Percentiles rank a stretch among this genome's conserved stretches.
Evolutionary conservation across 2,329 filamentous ascomycete species (phyloP).

Genomic region (Aspergillus luchuensis): DNA sequence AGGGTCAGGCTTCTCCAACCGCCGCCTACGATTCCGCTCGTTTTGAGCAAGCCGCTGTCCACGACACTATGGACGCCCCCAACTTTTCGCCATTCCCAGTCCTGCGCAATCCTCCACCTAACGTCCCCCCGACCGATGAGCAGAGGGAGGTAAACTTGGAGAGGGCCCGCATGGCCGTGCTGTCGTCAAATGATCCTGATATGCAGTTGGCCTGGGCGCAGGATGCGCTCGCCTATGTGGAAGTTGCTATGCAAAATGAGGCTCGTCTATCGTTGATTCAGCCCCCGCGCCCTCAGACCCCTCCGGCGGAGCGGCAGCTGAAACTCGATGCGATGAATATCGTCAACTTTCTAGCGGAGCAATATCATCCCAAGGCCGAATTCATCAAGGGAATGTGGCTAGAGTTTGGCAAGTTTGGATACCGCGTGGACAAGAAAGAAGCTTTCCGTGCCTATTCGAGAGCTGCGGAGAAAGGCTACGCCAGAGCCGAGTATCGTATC

Average conservation of each 20-base stretch:
- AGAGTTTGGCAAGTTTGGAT: conserved; percentile 95
- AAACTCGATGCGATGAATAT: conserved; percentile 89
- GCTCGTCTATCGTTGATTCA: conserved; percentile 64
- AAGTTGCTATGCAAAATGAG: conserved; percentile 77
- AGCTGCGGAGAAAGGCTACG: conserved; percentile 83
- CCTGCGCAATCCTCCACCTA: conserved; percentile 73
- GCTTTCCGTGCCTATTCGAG: conserved; percentile 84
- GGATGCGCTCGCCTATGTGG: conserved; percentile 85
- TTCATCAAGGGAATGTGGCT: conserved; percentile 97
- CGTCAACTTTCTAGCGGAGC: conserved; percentile 82
- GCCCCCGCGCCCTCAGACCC: conserved; percentile 71
- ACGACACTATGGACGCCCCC: conserved; percentile 59
- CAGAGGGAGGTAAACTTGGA: conserved; percentile 90
- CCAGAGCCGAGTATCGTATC: conserved; percentile 90
- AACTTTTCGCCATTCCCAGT: conserved; percentile 92
- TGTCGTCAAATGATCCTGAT: conserved; percentile 91
- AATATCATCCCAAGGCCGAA: conserved; percentile 88
- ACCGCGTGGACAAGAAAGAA: conserved; percentile 89
- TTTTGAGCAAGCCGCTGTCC: conserved; percentile 55
- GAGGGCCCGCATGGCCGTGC: conserved; percentile 76
- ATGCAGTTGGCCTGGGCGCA: conserved; percentile 98
- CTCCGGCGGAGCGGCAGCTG: conserved; percentile 84
- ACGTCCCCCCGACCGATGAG: conserved; percentile 90
- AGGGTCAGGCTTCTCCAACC: conserved; percentile 32
- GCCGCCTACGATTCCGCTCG: conserved; percentile 42